Conservation (phyloP, 2,329 filamentous ascomycete species). For the Colletotrichum salicis region DNA sequence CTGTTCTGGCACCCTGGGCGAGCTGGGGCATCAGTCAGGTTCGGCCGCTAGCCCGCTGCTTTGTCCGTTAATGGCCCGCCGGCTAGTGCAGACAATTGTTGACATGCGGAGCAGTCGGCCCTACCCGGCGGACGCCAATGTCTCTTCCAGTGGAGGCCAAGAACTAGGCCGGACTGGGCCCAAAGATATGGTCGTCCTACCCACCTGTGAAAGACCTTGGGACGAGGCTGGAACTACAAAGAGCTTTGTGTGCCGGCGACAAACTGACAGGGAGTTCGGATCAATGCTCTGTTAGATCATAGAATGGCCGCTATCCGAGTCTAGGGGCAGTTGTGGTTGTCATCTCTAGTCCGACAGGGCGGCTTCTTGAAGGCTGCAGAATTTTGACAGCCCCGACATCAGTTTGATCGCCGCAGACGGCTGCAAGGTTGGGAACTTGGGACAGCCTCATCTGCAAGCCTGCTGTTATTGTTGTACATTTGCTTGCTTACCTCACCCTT, state of each 20-base stretch:
- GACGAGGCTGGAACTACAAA: neutral
- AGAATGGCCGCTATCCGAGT: neutral
- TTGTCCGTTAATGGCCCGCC: neutral
- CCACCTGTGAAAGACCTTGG: constrained; percentile 2
- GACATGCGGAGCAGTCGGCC: constrained; percentile 13
- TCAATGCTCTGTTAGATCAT: neutral
- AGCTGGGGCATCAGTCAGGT: neutral
- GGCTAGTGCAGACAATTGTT: neutral
- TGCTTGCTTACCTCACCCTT: constrained; percentile 16
- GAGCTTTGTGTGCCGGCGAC: neutral
- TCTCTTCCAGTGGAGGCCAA: constrained; percentile 12
- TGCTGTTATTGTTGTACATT: neutral
- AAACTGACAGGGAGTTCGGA: neutral
- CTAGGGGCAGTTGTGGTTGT: neutral
- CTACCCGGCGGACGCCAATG: constrained; percentile 20
- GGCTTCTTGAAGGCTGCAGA: neutral
- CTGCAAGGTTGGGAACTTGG: neutral
- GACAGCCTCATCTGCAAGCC: constrained; percentile 11
- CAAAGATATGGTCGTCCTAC: neutral
- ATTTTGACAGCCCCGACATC: neutral
- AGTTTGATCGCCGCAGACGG: neutral
- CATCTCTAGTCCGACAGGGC: constrained; percentile 1
- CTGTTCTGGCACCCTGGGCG: neutral
- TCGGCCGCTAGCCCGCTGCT: neutral
- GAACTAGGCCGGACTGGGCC: constrained; percentile 5